Evolutionary conservation across 805 yeast genomes (phyloP).

Genomic region (Cephaloascus albidus): DNA sequence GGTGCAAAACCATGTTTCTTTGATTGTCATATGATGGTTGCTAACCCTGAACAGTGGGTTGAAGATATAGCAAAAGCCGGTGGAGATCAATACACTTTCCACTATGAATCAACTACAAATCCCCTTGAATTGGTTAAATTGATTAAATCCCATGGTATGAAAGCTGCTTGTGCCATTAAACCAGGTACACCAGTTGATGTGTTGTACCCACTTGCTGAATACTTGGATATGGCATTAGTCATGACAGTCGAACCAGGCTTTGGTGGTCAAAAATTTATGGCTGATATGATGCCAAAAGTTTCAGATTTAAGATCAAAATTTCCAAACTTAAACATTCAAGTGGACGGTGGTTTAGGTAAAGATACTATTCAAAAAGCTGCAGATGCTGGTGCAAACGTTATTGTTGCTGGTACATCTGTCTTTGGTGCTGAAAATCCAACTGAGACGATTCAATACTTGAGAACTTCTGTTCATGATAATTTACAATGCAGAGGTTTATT

Average conservation of each 20-base stretch:
- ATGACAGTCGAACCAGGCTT: constrained; percentile 99
- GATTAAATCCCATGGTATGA: constrained; percentile 76
- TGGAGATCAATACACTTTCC: constrained; percentile 94
- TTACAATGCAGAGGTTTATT: constrained; percentile 36
- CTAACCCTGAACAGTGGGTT: constrained; percentile 89
- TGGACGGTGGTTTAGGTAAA: constrained; percentile 91
- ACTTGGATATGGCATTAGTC: constrained; percentile 87
- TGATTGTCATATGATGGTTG: constrained; percentile 99
- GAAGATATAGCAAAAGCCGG: constrained; percentile 87
- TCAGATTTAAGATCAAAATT: constrained; percentile 59
- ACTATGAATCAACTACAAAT: constrained; percentile 82
- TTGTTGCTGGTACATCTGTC: constrained; percentile 95
- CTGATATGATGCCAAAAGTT: constrained; percentile 94
- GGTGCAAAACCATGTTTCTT: constrained; percentile 45
- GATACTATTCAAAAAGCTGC: constrained; percentile 84
- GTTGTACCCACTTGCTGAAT: constrained; percentile 62
- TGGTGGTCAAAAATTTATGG: constrained; percentile 96
- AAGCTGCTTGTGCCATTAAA: constrained; percentile 89
- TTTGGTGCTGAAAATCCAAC: constrained; percentile 77
- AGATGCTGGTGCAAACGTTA: constrained; percentile 95
- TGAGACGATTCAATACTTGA: constrained; percentile 62
- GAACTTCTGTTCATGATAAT: constrained; percentile 46
- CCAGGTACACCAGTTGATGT: constrained; percentile 89
- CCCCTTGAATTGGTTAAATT: constrained; percentile 65
- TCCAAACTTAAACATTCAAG: constrained; percentile 83